Base-by-base conservation (phyloP, 352 stramenopile species). In the Globisporangium solare region DNA sequence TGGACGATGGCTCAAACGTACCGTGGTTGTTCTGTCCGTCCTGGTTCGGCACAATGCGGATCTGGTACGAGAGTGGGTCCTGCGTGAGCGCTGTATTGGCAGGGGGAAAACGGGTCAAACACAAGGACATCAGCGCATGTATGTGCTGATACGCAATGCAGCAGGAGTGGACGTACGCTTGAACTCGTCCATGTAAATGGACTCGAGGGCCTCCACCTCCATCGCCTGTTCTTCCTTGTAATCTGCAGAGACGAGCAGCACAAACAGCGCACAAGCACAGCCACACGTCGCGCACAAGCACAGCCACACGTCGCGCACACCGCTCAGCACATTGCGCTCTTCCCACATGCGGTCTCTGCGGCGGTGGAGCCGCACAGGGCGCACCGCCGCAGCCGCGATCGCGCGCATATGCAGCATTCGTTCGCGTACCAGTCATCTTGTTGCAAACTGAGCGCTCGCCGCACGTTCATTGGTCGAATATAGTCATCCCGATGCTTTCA, bases 181-280 rank as follows among this genome's bases (percentile, higher is more conserved):
- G 68, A 95, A 95, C 60, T 95, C 85, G 66, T 95, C 79, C 78
- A 92, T 94, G 67, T 95, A 95, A 54, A 95, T 95, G 67, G 85
- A 82, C 60, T 94, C 85, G 58, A 95, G 81, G 46, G 85, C 85
- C 60, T 95, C 85, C 65, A 92, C 83, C 73, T 95, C 85, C 85
- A 95, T 95, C 64, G 67, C 70, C 68, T 94, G 83, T 56, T 95
- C 85, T 66, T 93, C 85, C 59, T 82, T 83, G 75, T 95, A 93
- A 71, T 95, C 85, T 92, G 37, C 54, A 45, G 22, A 40, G 14
- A 58, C 4, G 39, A n/a, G 15, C 52, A 27, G n/a, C n/a, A n/a
- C n/a, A n/a, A n/a, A n/a, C n/a, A n/a, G n/a, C n/a, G n/a, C n/a
- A n/a, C n/a, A n/a, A n/a, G 12, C 21, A 46, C 10, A 20, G 12